phyloP scores from a whole-genome alignment of 306 rosid species.

The Quercus wislizeni region DNA sequence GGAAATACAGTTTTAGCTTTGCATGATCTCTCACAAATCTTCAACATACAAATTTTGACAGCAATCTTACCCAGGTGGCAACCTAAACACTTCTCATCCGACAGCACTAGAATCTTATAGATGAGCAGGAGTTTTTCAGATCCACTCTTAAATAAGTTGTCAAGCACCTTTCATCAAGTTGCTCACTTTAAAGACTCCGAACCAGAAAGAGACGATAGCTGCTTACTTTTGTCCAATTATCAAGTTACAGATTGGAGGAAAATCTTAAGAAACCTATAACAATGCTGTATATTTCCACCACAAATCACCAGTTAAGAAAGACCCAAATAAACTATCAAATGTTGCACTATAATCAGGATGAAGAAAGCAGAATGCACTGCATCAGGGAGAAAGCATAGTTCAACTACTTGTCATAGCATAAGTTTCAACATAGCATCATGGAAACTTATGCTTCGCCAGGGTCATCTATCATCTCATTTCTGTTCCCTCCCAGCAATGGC shows the following conservation, averaged over 20 bases:
- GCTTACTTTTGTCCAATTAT: neutral
- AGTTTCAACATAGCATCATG: neutral
- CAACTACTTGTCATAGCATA: neutral
- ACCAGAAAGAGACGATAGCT: neutral
- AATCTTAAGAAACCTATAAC: neutral
- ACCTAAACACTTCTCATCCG: neutral
- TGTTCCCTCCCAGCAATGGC: conserved; percentile 62
- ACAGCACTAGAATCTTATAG: neutral
- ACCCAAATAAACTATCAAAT: conserved; percentile 8
- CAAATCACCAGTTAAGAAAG: conserved; percentile 14
- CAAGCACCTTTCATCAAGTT: neutral
- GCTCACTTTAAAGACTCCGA: neutral
- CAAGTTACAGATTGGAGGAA: neutral
- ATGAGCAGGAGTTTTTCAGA: neutral
- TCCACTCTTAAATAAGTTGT: neutral
- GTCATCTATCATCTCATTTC: conserved; percentile 10
- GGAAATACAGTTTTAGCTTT: neutral
- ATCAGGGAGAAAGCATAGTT: neutral
- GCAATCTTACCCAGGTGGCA: neutral
- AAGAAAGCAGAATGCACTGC: neutral
- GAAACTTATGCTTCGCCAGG: conserved; percentile 36
- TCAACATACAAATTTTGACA: neutral
- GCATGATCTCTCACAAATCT: conserved; percentile 1
- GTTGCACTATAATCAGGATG: neutral
- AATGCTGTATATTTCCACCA: conserved; percentile 5